Evolutionary conservation across 1,284 basidiomycete genomes (phyloP).

Genomic region (Trametes versicolor): DNA sequence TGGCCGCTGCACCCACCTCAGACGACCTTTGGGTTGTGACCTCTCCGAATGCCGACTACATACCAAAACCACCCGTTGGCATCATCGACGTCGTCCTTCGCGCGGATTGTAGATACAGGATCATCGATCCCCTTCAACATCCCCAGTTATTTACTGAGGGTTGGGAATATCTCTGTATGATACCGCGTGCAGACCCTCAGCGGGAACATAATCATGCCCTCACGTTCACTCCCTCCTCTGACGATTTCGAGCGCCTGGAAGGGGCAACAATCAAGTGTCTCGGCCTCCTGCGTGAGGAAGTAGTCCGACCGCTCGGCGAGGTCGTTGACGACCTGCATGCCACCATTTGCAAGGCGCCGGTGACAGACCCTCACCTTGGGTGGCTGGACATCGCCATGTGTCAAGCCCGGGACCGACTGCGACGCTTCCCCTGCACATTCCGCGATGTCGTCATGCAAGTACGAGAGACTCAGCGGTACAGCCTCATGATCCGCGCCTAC

Average conservation of each 20-base stretch:
- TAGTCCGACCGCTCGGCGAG: background rate
- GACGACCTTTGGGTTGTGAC: slow-evolving; percentile 13
- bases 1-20: background rate
- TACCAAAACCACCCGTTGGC: slow-evolving; percentile 16
- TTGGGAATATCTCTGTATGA: slow-evolving; percentile 9
- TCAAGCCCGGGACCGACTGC: slow-evolving; percentile 13
- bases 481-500: slow-evolving; percentile 14
- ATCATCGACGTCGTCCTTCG: slow-evolving; percentile 12
- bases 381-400: slow-evolving; percentile 7
- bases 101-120: slow-evolving; percentile 16
- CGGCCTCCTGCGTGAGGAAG: background rate
- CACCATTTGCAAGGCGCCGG: no score
- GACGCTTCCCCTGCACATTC: slow-evolving; percentile 14
- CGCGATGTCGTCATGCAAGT: slow-evolving; percentile 20
- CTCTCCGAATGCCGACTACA: slow-evolving; percentile 21
- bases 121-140: slow-evolving; percentile 23
- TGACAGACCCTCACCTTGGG: background rate
- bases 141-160: slow-evolving; percentile 16
- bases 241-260: slow-evolving; percentile 1
- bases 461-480: slow-evolving; percentile 18
- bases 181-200: background rate
- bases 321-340: slow-evolving; percentile 3
- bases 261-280: slow-evolving; percentile 9
- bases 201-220: background rate
- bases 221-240: background rate